Base-by-base conservation (phyloP, 2,329 filamentous ascomycete genomes). In the Fusarium pseudocircinatum region DNA sequence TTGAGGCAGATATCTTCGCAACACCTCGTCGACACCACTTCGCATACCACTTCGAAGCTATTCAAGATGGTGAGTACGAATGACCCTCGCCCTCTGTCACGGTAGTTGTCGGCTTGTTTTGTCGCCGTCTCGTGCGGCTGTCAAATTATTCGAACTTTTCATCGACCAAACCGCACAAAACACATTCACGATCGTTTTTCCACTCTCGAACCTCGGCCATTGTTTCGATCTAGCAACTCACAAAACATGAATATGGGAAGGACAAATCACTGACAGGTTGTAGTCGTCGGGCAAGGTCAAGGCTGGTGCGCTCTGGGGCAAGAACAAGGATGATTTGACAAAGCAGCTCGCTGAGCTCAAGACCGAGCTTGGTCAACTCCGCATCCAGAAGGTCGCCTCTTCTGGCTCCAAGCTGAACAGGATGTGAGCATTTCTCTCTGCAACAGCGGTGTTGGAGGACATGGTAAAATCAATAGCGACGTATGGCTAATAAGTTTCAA, bases 361-460 rank as follows among this genome's bases (percentile, higher is more conserved):
- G 94, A 91, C 92, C 77, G 97, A 99, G 90, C 92, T 99, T 80
- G 94, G 94, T 84, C 93, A 96, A 89, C 91, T 99, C 83, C 93
- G 96, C 85, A 97, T 97, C 84, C 96, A 98, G 90, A 98, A 99
- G 93, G 95, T 99, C 85, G 90, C 95, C 83, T 97, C 96, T 82
- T 95, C 94, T 80, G 92, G 94, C 83, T 93, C 93, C 84, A 99
- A 99, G 92, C 92, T 98, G 84, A 97, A 92, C 88, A 96, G 94
- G 90, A 98, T 98, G 95, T 98, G 91, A 87, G 93, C 60, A 74
- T 37, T 26, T 7, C 52, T 52, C 50, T 43, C 46, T 61, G 46
- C 58, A 60, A 42, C 60, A 36, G 42, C 26, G 39, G 12, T 59
- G 59, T 47, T 47, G 62, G 26, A 53, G 53, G 36, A 52, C 60